Base-by-base conservation (phyloP, 257 asterid genomes). In the Pogostemon cablin region DNA sequence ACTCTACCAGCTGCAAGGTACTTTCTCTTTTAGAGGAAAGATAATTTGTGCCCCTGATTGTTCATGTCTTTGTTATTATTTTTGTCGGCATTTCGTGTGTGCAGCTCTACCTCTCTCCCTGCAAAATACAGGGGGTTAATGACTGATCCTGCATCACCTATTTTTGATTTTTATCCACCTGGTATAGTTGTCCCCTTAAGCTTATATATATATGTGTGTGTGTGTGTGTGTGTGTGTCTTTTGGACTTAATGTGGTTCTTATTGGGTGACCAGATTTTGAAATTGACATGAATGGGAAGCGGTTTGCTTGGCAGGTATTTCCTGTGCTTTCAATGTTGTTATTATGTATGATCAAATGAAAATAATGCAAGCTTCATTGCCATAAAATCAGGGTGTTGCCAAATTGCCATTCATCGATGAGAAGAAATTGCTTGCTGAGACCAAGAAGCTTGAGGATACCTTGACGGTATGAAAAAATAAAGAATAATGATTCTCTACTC, bases 1-100 rank as follows among this genome's bases (percentile, higher is more conserved):
- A 89, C 95, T 65, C 88, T 93, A 68, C 98, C 99, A 68, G 95
- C 99, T 60, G 91, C 99, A 79, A 93, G 98, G 99, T 93, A 40
- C 70, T 62, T 38, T 67, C 61, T 59, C 46, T 74, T 7, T 60
- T 25, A 25, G 32, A 25, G 25, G 73, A 66, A 46, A 62, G 56
- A 42, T 73, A 50, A 41, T 61, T 20, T 62, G n/a, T 44, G 43
- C 68, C 61, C 71, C 76, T 10, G 67, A 49, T 53, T 25, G 38
- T 55, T 76, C 62, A 15, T 59, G n/a, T 65, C 65, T 59, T 5
- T 73, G 60, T 34, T 59, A 5, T 39, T 54, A 37, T 67, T 46
- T 56, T 59, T 25, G 35, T 73, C 12, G 60, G 44, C 56, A 34
- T 66, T 73, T 78, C 58, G 53, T 66, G 72, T 53, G 72, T 65